These are phyloP conservation scores for Ogataea ramenticola DNA, from an alignment of 805 yeast genomes.

Conservation along the genomic window DNA sequence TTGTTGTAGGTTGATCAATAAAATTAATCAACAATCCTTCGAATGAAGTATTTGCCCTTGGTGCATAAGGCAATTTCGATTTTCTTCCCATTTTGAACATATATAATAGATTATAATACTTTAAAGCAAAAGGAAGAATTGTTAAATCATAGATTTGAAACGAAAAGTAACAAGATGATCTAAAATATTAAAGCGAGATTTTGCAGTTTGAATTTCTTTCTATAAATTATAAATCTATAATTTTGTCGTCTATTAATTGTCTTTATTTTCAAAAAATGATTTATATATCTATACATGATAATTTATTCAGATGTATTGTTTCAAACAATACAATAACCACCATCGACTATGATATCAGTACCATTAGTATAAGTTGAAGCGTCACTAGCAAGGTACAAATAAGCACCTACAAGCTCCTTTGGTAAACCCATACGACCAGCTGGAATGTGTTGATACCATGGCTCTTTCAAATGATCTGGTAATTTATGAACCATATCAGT, in stretches of 20 bases:
- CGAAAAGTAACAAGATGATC: too few species aligned
- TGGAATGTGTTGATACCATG: conserved; percentile 51
- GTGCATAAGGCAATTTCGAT: background rate
- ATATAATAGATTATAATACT: too few species aligned
- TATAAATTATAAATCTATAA: too few species aligned
- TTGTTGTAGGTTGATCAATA: background rate
- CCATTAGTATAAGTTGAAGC: conserved; percentile 81
- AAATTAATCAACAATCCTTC: background rate
- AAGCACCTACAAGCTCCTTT: conserved; percentile 72
- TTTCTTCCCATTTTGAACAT: background rate
- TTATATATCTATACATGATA: too few species aligned
- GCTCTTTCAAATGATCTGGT: conserved; percentile 34
- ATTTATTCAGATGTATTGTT: background rate
- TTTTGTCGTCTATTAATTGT: too few species aligned
- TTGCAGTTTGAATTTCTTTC: too few species aligned
- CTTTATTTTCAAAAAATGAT: too few species aligned
- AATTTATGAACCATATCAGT: conserved; percentile 55
- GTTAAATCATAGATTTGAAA: too few species aligned
- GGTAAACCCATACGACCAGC: conserved; percentile 72
- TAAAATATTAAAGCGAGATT: too few species aligned
- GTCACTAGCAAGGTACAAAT: conserved; percentile 70
- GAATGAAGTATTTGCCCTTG: background rate
- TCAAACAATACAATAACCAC: conserved; percentile 58
- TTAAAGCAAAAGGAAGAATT: too few species aligned
- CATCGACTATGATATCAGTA: conserved; percentile 68